These are phyloP conservation scores for Candida chilensis DNA, from an alignment of 805 yeast genomes.

Conservation along the genomic window DNA sequence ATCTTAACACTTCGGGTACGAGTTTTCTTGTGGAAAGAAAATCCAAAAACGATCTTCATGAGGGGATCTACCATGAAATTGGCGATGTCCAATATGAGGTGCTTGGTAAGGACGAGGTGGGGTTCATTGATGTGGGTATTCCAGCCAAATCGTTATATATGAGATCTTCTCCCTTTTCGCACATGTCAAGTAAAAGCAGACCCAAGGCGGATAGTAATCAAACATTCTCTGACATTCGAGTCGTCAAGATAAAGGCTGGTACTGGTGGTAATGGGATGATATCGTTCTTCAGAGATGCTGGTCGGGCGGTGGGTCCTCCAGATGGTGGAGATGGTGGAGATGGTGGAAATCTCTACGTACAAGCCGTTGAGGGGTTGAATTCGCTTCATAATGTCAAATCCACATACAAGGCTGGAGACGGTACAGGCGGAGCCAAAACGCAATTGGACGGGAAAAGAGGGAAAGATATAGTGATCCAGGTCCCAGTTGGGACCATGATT, in stretches of 20 bases:
- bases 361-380: constrained; percentile 64
- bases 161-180: constrained; percentile 28
- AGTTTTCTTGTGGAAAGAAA: no score
- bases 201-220: constrained; percentile 32
- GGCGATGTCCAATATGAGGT: neutral
- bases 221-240: constrained; percentile 54
- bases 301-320: constrained; percentile 84
- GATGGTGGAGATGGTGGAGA: constrained; percentile 99
- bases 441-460: constrained; percentile 89
- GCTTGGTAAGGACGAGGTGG: neutral
- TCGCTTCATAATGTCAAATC: constrained; percentile 64
- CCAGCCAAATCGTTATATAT: constrained; percentile 18
- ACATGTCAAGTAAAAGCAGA: constrained; percentile 20
- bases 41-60: no score
- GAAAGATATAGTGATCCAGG: constrained; percentile 66
- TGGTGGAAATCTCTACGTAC: constrained; percentile 84
- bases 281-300: constrained; percentile 82
- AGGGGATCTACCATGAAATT: no score
- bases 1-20: no score
- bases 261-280: constrained; percentile 84
- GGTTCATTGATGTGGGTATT: constrained; percentile 7
- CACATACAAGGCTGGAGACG: constrained; percentile 64
- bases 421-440: constrained; percentile 59
- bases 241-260: constrained; percentile 65
- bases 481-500: constrained; percentile 87